Percentiles rank a stretch among this genome's conserved stretches.
Conservation (phyloP, 305 asterid species). For the Coffea humblotiana region DNA sequence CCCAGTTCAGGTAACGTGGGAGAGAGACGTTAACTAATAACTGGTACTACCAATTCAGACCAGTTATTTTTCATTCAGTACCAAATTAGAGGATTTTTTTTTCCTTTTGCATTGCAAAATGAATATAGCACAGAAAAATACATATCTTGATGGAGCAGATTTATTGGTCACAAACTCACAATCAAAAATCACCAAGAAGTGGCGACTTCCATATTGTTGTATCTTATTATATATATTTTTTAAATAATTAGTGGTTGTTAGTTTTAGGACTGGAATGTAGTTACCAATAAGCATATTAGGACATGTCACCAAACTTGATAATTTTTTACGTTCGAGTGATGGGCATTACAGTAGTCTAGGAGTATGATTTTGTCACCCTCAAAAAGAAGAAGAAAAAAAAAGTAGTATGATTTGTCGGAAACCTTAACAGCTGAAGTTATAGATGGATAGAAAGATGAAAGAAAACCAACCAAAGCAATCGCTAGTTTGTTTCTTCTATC, state of each 20-base stretch:
- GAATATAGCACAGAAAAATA: too few relatives aligned
- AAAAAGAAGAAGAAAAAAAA: too few relatives aligned
- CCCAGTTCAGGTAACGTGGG: not conserved
- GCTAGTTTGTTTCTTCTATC: not conserved
- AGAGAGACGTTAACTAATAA: too few relatives aligned
- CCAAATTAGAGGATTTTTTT: not conserved
- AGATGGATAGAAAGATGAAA: not conserved
- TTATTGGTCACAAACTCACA: too few relatives aligned
- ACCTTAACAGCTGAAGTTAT: not conserved
- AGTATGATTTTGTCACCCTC: not conserved
- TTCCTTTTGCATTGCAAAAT: not conserved
- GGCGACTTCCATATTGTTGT: not conserved
- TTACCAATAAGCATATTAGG: not conserved
- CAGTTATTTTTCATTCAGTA: not conserved
- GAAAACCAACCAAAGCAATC: not conserved
- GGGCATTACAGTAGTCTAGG: not conserved
- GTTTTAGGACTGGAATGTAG: not conserved
- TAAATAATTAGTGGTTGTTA: too few relatives aligned
- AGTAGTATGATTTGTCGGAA: not conserved
- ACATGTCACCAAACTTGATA: not conserved
- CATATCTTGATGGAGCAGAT: not conserved
- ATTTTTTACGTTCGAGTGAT: not conserved
- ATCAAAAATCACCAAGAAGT: not conserved
- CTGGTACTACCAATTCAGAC: not conserved
- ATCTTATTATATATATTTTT: too few relatives aligned